phyloP scores from a whole-genome alignment of 352 stramenopile genomes.

The Phytophthora capsici region DNA sequence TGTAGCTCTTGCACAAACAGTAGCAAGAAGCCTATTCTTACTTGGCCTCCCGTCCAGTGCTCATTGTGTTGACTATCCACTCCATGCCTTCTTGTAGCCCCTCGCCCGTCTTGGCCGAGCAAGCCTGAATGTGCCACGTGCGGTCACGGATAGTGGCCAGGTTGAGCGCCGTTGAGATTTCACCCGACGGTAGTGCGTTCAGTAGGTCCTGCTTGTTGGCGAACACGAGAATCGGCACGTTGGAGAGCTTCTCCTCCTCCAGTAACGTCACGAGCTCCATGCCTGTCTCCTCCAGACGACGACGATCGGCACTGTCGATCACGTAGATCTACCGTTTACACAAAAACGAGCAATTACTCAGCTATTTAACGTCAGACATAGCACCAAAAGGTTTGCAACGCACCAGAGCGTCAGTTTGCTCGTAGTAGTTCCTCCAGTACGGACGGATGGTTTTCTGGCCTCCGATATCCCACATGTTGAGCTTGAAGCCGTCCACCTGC shows the following conservation, averaged over 20 bases:
- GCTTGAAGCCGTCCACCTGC: constrained; percentile 96
- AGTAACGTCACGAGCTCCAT: constrained; percentile 93
- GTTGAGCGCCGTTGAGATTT: constrained; percentile 93
- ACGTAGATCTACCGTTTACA: constrained; percentile 89
- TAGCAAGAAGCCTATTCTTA: constrained; percentile 29
- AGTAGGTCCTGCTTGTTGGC: constrained; percentile 97
- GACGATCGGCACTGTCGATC: constrained; percentile 93
- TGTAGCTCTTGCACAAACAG: no score
- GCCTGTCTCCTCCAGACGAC: constrained; percentile 93
- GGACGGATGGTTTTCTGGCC: constrained; percentile 98
- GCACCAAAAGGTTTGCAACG: constrained; percentile 1
- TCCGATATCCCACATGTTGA: constrained; percentile 99
- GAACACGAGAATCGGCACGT: constrained; percentile 95
- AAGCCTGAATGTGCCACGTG: constrained; percentile 92
- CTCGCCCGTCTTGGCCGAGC: constrained; percentile 90
- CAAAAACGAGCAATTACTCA: constrained; percentile 2
- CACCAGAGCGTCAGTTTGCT: constrained; percentile 94
- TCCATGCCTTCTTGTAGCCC: constrained; percentile 90
- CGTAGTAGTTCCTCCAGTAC: constrained; percentile 99
- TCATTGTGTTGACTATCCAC: constrained; percentile 89
- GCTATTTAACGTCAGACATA: no score
- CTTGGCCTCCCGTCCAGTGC: constrained; percentile 74
- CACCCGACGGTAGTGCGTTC: constrained; percentile 88
- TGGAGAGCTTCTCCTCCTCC: constrained; percentile 94
- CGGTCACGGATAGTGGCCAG: constrained; percentile 89